Evolutionary conservation across 352 stramenopile species (phyloP).

Genomic region (Globisporangium recalcitrans): DNA sequence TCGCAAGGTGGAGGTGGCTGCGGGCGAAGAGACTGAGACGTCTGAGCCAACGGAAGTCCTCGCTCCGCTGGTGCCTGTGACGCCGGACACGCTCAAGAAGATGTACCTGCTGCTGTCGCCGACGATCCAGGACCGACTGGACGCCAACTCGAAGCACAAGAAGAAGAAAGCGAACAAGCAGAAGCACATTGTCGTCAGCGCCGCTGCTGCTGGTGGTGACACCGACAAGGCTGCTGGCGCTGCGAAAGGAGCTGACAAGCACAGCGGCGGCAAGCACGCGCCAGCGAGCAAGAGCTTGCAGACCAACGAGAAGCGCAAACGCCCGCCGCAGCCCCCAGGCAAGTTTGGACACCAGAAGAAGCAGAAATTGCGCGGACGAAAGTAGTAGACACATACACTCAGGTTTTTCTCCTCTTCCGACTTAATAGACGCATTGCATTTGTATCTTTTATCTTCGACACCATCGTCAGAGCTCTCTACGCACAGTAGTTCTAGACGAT

Average conservation of each 20-base stretch:
- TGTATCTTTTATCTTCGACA: neutral
- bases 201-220: neutral
- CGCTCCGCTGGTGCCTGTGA: constrained; percentile 35
- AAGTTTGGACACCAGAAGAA: constrained; percentile 24
- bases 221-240: neutral
- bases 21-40: constrained; percentile 12
- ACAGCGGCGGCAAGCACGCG: constrained; percentile 3
- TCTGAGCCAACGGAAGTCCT: constrained; percentile 9
- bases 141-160: constrained; percentile 46
- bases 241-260: neutral
- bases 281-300: constrained; percentile 19
- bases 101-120: constrained; percentile 63
- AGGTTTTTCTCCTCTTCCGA: neutral
- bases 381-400: constrained; percentile 8
- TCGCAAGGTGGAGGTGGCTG: constrained; percentile 8
- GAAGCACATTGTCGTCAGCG: constrained; percentile 15
- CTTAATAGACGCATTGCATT: constrained; percentile 8
- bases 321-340: constrained; percentile 14
- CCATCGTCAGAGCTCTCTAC: neutral
- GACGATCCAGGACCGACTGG: constrained; percentile 46
- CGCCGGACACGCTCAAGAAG: constrained; percentile 54
- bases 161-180: constrained; percentile 27
- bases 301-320: constrained; percentile 22
- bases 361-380: constrained; percentile 16
- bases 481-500: constrained; percentile 23